Base-by-base conservation (phyloP, 208 protist genomes). In the Polymyxa betae region DNA sequence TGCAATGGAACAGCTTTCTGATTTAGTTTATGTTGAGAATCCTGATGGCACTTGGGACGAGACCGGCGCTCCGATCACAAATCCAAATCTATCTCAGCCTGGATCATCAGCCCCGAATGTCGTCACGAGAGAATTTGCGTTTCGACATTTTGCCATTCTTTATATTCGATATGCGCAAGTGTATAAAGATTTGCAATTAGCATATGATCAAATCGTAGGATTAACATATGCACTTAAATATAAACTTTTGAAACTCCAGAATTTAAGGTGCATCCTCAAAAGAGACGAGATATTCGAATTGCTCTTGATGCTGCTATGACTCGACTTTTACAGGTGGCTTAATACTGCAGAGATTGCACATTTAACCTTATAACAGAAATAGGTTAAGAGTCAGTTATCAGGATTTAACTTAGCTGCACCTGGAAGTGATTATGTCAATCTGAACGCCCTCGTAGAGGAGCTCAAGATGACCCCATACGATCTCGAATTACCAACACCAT, bases 401-500 rank as follows among this genome's bases (percentile, higher is more conserved):
- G 35, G 5, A n/a, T 82, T 82, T 35, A 43, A 82, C 35, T 5
- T 12, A 43, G n/a, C 40, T 43, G 40, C 72, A 43, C 72, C 72
- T 20, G n/a, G 16, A 35, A 82, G 72, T 43, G 72, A 82, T 35
- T 82, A 82, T 43, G n/a, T 82, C 72, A 35, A 82, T 43, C 5
- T 82, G 72, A 43, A 82, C 72, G n/a, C 72, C 5, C 35, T 82
- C 16, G 35, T 82, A 20, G 72, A 82, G 12, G 72, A 82, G 72
- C 72, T 82, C 16, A 82, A 82, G 72, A 82, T 82, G 72, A 82
- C 72, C 35, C 72, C 72, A 35, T 82, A 82, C 72, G 72, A 82
- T 43, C 5, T 82, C 16, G 72, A 82, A 82, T 43, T 82, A 16
- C 72, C 72, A 35, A n/a, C 35, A 5, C 72, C 72, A 20, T 5